A percentile compares a stretch with the other conserved stretches of the same genome.
phyloP scores from a whole-genome alignment of 805 yeast genomes.

The Lipomyces chichibuensis region DNA sequence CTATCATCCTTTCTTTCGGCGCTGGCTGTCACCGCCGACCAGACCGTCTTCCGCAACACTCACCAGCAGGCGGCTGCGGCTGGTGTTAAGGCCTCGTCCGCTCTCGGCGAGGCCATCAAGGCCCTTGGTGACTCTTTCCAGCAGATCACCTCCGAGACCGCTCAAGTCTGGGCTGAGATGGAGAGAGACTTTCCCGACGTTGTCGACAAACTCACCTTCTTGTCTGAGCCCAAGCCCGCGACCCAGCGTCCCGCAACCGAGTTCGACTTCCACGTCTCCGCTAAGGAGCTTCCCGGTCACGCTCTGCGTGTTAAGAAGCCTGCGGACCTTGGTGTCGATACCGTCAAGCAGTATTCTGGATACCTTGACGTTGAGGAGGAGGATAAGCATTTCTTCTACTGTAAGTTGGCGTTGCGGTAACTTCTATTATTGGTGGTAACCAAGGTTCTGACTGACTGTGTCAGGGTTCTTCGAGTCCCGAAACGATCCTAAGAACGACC shows the following conservation, averaged over 20 bases:
- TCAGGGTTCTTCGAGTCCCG: slow-evolving; percentile 85
- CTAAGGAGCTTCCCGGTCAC: slow-evolving; percentile 52
- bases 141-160: slow-evolving; percentile 31
- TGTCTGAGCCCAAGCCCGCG: slow-evolving; percentile 36
- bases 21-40: slow-evolving; percentile 15
- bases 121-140: slow-evolving; percentile 31
- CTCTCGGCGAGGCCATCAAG: slow-evolving; percentile 26
- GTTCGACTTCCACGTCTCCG: slow-evolving; percentile 50
- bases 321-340: slow-evolving; percentile 71
- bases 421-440: not conserved
- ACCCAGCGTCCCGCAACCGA: slow-evolving; percentile 39
- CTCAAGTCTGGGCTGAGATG: slow-evolving; percentile 37
- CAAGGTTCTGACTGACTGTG: not conserved
- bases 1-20: slow-evolving; percentile 29
- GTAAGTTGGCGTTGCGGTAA: slow-evolving; percentile 3
- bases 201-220: slow-evolving; percentile 31
- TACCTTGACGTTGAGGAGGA: slow-evolving; percentile 74
- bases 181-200: slow-evolving; percentile 37
- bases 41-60: slow-evolving; percentile 5
- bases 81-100: slow-evolving; percentile 29
- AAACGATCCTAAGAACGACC: slow-evolving; percentile 83
- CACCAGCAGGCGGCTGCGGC: slow-evolving; percentile 4
- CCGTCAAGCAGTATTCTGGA: slow-evolving; percentile 76
- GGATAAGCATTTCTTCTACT: slow-evolving; percentile 89
- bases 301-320: slow-evolving; percentile 70